These are phyloP conservation scores for Scheffersomyces ergatensis DNA, from an alignment of 805 yeast species.

Conservation along the genomic window DNA sequence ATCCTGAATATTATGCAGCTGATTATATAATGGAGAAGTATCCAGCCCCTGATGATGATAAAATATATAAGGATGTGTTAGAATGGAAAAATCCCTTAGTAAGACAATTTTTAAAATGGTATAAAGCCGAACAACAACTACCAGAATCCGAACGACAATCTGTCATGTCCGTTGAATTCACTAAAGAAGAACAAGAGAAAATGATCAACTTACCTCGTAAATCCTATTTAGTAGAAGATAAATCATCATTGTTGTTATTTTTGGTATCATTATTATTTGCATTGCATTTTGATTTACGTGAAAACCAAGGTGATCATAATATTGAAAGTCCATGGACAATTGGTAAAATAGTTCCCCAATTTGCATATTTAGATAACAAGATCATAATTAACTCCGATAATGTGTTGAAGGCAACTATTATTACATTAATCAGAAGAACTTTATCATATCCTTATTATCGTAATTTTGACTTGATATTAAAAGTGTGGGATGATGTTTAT, in stretches of 20 bases:
- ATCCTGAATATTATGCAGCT: constrained; percentile 84
- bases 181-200: constrained; percentile 58
- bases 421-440: constrained; percentile 70
- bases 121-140: constrained; percentile 30
- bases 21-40: constrained; percentile 67
- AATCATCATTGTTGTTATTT: constrained; percentile 53
- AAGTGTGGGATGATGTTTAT: constrained; percentile 76
- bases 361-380: constrained; percentile 67
- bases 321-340: constrained; percentile 94
- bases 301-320: constrained; percentile 66
- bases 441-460: constrained; percentile 79
- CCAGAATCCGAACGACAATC: constrained; percentile 18
- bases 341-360: constrained; percentile 81
- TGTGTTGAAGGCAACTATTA: constrained; percentile 50
- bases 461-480: constrained; percentile 54
- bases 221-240: constrained; percentile 52
- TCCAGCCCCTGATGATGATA: constrained; percentile 54
- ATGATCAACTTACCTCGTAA: constrained; percentile 71
- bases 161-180: constrained; percentile 49
- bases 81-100: constrained; percentile 53
- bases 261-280: constrained; percentile 69
- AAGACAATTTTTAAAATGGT: constrained; percentile 46
- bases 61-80: constrained; percentile 42
- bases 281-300: constrained; percentile 71
- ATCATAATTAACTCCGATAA: constrained; percentile 31